Evolutionary conservation across 164 flowering plant genomes (phyloP).

Genomic region (Aristolochia californica): DNA sequence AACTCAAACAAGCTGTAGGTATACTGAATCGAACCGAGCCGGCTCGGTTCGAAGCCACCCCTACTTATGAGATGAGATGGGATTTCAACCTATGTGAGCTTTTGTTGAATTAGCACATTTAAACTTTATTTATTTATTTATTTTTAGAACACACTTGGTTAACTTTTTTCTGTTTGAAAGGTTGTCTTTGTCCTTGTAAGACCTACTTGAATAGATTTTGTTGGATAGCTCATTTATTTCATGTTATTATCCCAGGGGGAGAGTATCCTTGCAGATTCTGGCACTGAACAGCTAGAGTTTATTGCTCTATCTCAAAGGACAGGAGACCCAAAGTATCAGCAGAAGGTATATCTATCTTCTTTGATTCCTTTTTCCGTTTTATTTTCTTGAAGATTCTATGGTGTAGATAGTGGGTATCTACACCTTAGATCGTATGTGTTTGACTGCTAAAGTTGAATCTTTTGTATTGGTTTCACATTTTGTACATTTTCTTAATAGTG

Average conservation of each 20-base stretch:
- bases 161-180: neutral
- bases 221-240: neutral
- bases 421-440: too few relatives aligned
- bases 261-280: conserved; percentile 95
- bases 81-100: too few relatives aligned
- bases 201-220: neutral
- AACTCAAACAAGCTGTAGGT: too few relatives aligned
- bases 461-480: too few relatives aligned
- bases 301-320: conserved; percentile 97
- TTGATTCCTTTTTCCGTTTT: too few relatives aligned
- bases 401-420: too few relatives aligned
- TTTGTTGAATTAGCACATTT: neutral
- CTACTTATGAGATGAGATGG: too few relatives aligned
- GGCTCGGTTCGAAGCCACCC: too few relatives aligned
- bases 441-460: too few relatives aligned
- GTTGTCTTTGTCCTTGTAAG: neutral
- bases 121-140: neutral
- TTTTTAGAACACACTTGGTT: neutral
- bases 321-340: conserved; percentile 84
- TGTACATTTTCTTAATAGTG: too few relatives aligned
- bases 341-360: conserved; percentile 32
- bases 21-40: too few relatives aligned
- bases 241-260: conserved; percentile 39
- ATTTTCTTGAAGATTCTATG: too few relatives aligned
- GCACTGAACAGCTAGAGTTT: conserved; percentile 95